Base-by-base conservation (phyloP, 805 yeast genomes). In the Kuraishia cidri region DNA sequence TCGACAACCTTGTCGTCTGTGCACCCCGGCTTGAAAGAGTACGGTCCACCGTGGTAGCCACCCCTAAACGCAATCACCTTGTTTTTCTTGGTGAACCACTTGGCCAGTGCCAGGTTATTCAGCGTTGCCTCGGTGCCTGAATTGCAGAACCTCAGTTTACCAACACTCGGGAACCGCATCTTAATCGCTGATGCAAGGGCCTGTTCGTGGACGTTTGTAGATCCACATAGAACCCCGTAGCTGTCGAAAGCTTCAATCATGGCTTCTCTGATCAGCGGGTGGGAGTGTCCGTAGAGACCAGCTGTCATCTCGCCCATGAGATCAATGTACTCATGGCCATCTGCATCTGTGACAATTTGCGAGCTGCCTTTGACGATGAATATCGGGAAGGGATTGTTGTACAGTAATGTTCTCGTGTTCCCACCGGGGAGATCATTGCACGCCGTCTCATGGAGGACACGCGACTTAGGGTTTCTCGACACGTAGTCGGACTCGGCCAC, bases 61-160 rank as follows among this genome's bases (percentile, higher is more conserved):
- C 37, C 37, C 9, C 28, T 11, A 28, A 39, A 37, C 8, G 29
- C 34, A 10, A 39, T 34, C 14, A 39, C 17, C 22, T 37, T 39
- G 12, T 26, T n/a, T 23, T 30, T 39, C 31, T 34, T 32, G 18
- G 40, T 39, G 31, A 24, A 37, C 21, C 17, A 17, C 24, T 31
- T 33, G 17, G 43, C 43, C n/a, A 34, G 38, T 3, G 34, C 16
- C n/a, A 39, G 16, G n/a, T 29, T 25, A 22, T 39, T 38, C 9
- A 39, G 12, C 22, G 37, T 39, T 31, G 34, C 39, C 21, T 39
- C 43, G 4, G 43, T 39, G 10, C 43, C 43, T 17, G 41, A 37
- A 19, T 39, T 39, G 28, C 43, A 39, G 24, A 39, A 39, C 18
- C 43, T 12, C 10, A 39, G 14, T 14, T 18, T 31, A 10, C 34